A percentile compares a stretch with the other conserved stretches of the same genome.
phyloP scores from a whole-genome alignment of 2,329 filamentous ascomycete species.

The Coleophoma eucalyptorum region DNA sequence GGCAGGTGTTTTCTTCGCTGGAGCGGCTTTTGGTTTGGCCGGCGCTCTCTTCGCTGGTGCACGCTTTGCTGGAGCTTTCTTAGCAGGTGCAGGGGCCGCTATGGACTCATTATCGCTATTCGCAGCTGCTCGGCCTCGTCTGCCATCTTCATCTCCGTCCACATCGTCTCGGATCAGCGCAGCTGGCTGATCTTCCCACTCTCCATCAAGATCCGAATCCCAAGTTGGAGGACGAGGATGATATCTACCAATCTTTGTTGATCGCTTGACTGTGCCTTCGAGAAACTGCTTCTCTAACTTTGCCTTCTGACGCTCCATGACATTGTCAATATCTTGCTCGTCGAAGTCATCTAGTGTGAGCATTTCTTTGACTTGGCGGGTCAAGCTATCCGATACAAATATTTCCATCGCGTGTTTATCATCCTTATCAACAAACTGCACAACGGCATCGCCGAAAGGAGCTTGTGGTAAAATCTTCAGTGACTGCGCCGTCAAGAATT shows the following conservation, averaged over 20 bases:
- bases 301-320: slow-evolving; percentile 69
- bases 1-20: slow-evolving; percentile 32
- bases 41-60: slow-evolving; percentile 31
- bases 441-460: slow-evolving; percentile 87
- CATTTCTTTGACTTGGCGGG: slow-evolving; percentile 67
- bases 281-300: slow-evolving; percentile 68
- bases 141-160: slow-evolving; percentile 40
- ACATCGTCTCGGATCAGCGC: slow-evolving; percentile 35
- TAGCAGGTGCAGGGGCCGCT: slow-evolving; percentile 21
- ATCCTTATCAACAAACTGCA: slow-evolving; percentile 90
- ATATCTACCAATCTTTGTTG: slow-evolving; percentile 44
- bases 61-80: slow-evolving; percentile 25
- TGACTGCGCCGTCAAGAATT: slow-evolving; percentile 83
- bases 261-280: slow-evolving; percentile 53
- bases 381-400: slow-evolving; percentile 70
- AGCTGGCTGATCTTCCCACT: slow-evolving; percentile 77
- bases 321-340: slow-evolving; percentile 65
- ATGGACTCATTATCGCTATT: slow-evolving; percentile 49
- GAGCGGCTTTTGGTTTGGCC: slow-evolving; percentile 25
- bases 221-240: slow-evolving; percentile 77
- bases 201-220: slow-evolving; percentile 87
- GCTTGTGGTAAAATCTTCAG: slow-evolving; percentile 92
- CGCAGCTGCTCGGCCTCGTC: slow-evolving; percentile 30
- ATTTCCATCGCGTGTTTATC: slow-evolving; percentile 89
- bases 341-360: slow-evolving; percentile 65